A percentile compares a stretch with the other conserved stretches of the same genome.
Conservation (phyloP, 768 basidiomycete species). For the Boletus rufocinnamomeus region DNA sequence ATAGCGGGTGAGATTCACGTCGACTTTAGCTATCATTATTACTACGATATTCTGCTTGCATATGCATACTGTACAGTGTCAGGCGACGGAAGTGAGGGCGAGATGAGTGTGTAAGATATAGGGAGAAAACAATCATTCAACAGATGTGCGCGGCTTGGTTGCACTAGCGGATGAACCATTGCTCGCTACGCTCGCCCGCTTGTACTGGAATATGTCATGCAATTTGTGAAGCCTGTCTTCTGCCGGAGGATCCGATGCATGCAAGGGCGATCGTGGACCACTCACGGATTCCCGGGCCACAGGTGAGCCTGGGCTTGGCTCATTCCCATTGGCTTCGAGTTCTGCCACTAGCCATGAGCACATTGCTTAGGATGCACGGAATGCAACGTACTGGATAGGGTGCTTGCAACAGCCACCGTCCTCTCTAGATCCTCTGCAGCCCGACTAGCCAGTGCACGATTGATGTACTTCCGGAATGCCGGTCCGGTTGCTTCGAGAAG, state of each 20-base stretch:
- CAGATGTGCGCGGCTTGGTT: slow-evolving; percentile 15
- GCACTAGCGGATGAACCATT: slow-evolving; percentile 39
- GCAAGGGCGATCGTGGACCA: slow-evolving; percentile 39
- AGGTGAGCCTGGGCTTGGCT: slow-evolving; percentile 39
- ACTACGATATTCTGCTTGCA: slow-evolving; percentile 26
- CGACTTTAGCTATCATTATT: slow-evolving; percentile 18
- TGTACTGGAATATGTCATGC: slow-evolving; percentile 82
- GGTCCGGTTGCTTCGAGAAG: slow-evolving; percentile 86
- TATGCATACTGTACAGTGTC: slow-evolving; percentile 35
- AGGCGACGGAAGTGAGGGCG: slow-evolving; percentile 18
- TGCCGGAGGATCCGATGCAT: slow-evolving; percentile 37
- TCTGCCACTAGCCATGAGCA: slow-evolving; percentile 41
- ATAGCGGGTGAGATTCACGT: not conserved
- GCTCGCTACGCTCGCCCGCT: slow-evolving; percentile 61
- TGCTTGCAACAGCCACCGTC: slow-evolving; percentile 78
- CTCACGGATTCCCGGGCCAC: slow-evolving; percentile 30
- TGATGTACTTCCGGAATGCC: slow-evolving; percentile 90
- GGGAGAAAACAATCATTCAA: slow-evolving; percentile 21
- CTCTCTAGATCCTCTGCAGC: slow-evolving; percentile 87
- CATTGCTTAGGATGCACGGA: not conserved
- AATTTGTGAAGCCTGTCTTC: slow-evolving; percentile 73
- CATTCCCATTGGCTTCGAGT: slow-evolving; percentile 57
- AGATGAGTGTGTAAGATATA: slow-evolving; percentile 24
- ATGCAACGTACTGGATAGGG: slow-evolving; percentile 66
- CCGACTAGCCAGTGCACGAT: slow-evolving; percentile 80